These are phyloP conservation scores for Anisodus tanguticus DNA, from an alignment of 257 asterid species.

Conservation along the genomic window DNA sequence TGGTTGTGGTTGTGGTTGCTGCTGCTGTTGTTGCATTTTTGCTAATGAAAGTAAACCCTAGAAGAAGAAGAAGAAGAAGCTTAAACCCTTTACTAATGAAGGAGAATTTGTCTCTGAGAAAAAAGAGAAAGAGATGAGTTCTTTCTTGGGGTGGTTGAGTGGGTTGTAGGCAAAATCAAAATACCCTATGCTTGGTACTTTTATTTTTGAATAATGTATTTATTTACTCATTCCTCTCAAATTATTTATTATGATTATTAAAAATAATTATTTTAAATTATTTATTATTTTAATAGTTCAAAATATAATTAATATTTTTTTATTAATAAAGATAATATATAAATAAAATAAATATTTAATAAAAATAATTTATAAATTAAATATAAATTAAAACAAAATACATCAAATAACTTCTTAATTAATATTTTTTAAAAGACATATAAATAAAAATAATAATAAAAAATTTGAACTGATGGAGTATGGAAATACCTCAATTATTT, in stretches of 20 bases:
- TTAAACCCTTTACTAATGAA: neutral
- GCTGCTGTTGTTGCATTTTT: constrained; percentile 39
- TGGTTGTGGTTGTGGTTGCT: neutral
- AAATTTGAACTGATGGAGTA: no score
- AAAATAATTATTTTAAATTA: no score
- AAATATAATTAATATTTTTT: no score
- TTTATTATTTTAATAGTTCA: no score
- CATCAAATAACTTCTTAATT: no score
- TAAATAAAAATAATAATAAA: no score
- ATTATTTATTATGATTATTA: no score
- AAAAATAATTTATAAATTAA: no score
- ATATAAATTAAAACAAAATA: no score
- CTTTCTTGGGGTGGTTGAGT: neutral
- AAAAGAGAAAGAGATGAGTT: neutral
- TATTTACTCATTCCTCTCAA: neutral
- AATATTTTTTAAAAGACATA: no score
- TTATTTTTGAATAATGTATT: neutral
- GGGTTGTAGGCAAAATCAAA: neutral
- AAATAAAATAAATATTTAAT: no score
- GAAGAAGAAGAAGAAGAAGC: neutral
- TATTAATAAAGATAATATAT: no score
- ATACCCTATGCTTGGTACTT: neutral
- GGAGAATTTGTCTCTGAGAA: neutral
- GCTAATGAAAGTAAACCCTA: constrained; percentile 32
- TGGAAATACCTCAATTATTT: neutral